Base-by-base conservation (phyloP, 2,329 filamentous ascomycete genomes). In the Capronia americana region DNA sequence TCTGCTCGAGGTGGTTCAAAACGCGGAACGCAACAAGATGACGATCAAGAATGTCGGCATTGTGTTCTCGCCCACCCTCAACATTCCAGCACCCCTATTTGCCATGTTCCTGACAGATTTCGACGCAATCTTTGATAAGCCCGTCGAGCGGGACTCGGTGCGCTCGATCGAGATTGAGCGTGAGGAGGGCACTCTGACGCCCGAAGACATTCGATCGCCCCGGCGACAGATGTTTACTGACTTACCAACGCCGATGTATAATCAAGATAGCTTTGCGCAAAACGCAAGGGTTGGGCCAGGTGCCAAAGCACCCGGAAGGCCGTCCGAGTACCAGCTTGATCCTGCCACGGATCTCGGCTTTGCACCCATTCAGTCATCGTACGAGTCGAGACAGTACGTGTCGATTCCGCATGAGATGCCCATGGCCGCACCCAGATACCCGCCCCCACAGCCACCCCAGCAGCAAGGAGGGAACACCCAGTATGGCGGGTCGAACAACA, bases 11-110 rank as follows among this genome's bases (percentile, higher is more conserved):
- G 94, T 99, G 73, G 92, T 97, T 75, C 93, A 95, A 78, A 93
- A 97, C 73, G 85, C 92, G 6, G 89, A 92, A 73, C 83, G 90
- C 69, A 99, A 99, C 82, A 98, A 97, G 84, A 99, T 99, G 95
- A 97, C 92, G 11, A 92, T 97, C 61, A 89, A 94, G 71, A 99
- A 99, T 75, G 92, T 99, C 62, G 94, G 95, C 70, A 98, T 99
- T 73, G 94, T 99, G 64, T 99, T 99, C 78, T 96, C 95, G 17
- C 95, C 95, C 0, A 98, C 95, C 0, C 85, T 99, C 61, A 98
- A 98, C 77, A 97, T 99, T 51, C 94, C 95, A 0, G 93, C 93
- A 0, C 93, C 94, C 0, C 90, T 99, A 11, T 97, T 99, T 77
- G 93, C 93, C 3, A 86, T 96, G 77, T 95, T 99, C 78, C 84